Percentiles rank a stretch among this genome's conserved stretches.
Conservation (phyloP, 2,329 filamentous ascomycete genomes). For the Westerdykella ornata region DNA sequence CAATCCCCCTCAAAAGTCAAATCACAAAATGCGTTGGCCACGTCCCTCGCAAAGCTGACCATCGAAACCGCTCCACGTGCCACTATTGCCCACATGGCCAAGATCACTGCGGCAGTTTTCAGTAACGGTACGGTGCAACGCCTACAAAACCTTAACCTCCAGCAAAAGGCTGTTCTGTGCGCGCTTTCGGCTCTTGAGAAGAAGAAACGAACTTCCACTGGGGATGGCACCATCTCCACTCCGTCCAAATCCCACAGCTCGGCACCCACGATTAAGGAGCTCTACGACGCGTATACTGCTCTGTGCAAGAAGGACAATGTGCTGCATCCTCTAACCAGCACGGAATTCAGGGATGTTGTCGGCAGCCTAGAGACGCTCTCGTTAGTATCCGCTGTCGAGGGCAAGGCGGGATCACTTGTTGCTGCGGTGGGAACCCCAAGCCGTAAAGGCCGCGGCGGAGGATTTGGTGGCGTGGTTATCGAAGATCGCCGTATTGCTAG, state of each 20-base stretch:
- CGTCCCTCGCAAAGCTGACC: conserved; percentile 58
- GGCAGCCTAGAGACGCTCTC: conserved; percentile 83
- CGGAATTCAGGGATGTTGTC: conserved; percentile 90
- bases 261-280: conserved; percentile 73
- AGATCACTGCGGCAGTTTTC: conserved; percentile 82
- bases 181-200: conserved; percentile 82
- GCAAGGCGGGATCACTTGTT: conserved; percentile 62
- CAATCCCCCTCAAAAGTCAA: conserved; percentile 39
- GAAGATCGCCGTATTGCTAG: conserved; percentile 77
- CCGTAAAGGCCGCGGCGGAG: conserved; percentile 52
- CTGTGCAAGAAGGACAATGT: conserved; percentile 84
- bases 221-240: conserved; percentile 29
- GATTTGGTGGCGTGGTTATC: conserved; percentile 42
- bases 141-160: conserved; percentile 80
- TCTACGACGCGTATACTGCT: conserved; percentile 76
- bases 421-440: conserved; percentile 61
- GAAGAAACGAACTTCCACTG: conserved; percentile 49
- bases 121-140: conserved; percentile 81
- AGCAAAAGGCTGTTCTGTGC: conserved; percentile 93
- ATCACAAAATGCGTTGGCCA: conserved; percentile 18
- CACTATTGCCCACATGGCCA: conserved; percentile 83
- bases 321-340: conserved; percentile 79
- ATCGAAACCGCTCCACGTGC: conserved; percentile 77
- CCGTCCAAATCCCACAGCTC: conserved; percentile 44
- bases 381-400: conserved; percentile 63